Evolutionary conservation across 805 yeast species (phyloP), one percentile per base, ranked within the genome.

Genomic region (Priceomyces haplophilus): DNA sequence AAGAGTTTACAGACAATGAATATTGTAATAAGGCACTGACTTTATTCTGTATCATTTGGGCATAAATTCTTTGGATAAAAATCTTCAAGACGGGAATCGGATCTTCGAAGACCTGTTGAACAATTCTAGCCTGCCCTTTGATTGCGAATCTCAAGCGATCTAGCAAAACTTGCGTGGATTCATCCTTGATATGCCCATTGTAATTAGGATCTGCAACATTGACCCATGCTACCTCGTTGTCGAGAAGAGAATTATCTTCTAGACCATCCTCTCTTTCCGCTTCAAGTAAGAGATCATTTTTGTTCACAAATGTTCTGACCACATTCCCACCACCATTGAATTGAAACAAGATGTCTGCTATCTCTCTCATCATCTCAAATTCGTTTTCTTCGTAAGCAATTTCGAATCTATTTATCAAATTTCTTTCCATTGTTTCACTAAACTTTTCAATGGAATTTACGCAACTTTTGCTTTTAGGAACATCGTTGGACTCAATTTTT

Each of bases 311-410:
- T 38, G 83, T 80, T 56, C 83, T 88, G 7, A 88, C 84, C 7
- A 90, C 91, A 45, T 84, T 82, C 8, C 78, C 73, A 10, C 97
- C 97, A 15, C 88, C 91, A 56, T 91, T 90, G 67, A 82, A 91
- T 47, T 82, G 86, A 41, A 81, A 77, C 38, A 90, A 69, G 13
- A 89, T 78, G 39, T 79, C 79, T 0, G 97, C 88, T 19, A 82
- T 76, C 43, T 83, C 88, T 53, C 78, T 81, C 84, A 93, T 82
- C 41, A 78, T 78, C n/a, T 71, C 69, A 51, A 80, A 76, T 51
- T 88, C 83, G 46, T 80, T 82, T 19, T 76, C 78, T 44, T 80
- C 78, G 51, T 85, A 86, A n/a, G 88, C 88, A 18, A 75, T 70
- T 52, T 83, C 85, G 52, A 91, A 91, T 43, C 78, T 77, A 32